phyloP scores from a whole-genome alignment of 225 moss, liverwort and hornwort species.

The Straminergon stramineum region DNA sequence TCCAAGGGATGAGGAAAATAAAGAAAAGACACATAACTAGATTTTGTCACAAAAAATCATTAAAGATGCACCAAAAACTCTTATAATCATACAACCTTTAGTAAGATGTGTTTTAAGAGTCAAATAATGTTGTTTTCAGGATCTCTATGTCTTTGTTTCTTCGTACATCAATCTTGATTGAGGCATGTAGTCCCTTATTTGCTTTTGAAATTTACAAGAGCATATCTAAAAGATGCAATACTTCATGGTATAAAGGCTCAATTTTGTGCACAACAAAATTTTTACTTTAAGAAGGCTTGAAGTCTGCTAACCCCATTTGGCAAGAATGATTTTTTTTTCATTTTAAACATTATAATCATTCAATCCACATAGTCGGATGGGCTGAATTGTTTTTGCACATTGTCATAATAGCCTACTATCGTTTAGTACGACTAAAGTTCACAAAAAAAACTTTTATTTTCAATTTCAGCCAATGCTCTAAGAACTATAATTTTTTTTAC shows the following conservation, averaged over 20 bases:
- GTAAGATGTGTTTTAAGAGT: too few relatives aligned
- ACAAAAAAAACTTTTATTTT: neutral
- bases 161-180: neutral
- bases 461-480: neutral
- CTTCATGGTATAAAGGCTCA: neutral
- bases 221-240: neutral
- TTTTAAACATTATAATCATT: neutral
- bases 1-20: too few relatives aligned
- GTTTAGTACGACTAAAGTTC: neutral
- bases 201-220: neutral
- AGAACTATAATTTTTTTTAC: neutral
- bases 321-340: neutral
- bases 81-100: too few relatives aligned
- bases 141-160: too few relatives aligned
- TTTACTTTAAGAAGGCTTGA: neutral
- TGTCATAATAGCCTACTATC: neutral
- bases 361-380: neutral
- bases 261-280: neutral
- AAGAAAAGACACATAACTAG: too few relatives aligned
- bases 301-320: accelerated
- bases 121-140: too few relatives aligned
- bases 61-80: too few relatives aligned
- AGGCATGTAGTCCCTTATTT: neutral
- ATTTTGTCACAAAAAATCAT: too few relatives aligned
- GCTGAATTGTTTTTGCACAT: accelerated